phyloP scores from a whole-genome alignment of 768 basidiomycete genomes.

The Suillus subaureus region DNA sequence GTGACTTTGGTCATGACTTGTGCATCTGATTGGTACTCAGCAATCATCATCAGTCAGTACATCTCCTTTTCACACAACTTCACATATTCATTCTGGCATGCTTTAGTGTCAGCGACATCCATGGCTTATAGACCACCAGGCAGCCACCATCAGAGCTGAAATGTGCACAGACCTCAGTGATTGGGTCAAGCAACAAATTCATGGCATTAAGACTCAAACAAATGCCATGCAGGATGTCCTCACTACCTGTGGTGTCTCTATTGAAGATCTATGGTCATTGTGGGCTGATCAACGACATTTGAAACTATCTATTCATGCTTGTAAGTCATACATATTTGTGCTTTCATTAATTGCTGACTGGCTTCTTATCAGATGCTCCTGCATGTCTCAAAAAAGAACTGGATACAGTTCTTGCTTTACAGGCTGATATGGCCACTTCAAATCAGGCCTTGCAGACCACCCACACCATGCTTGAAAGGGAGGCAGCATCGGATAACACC shows the following conservation, averaged over 20 bases:
- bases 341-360: neutral
- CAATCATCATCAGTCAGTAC: slow-evolving; percentile 35
- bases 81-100: neutral
- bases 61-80: neutral
- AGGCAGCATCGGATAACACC: slow-evolving; percentile 9
- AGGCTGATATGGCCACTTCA: slow-evolving; percentile 29
- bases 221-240: neutral
- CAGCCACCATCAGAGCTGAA: slow-evolving; percentile 26
- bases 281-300: slow-evolving; percentile 3
- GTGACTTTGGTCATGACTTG: slow-evolving; percentile 36
- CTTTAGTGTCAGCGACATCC: slow-evolving; percentile 27
- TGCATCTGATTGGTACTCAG: slow-evolving; percentile 38
- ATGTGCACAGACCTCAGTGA: slow-evolving; percentile 31
- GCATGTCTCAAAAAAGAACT: slow-evolving; percentile 35
- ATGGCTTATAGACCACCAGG: slow-evolving; percentile 39
- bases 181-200: slow-evolving; percentile 32
- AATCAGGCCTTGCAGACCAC: slow-evolving; percentile 26
- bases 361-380: slow-evolving; percentile 22
- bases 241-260: neutral
- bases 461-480: slow-evolving; percentile 11
- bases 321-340: neutral
- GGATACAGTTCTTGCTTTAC: slow-evolving; percentile 32
- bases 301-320: neutral
- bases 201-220: slow-evolving; percentile 16
- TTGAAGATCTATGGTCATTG: too few relatives aligned